phyloP scores from a whole-genome alignment of 805 yeast genomes.

The Candida sanyiensis region DNA sequence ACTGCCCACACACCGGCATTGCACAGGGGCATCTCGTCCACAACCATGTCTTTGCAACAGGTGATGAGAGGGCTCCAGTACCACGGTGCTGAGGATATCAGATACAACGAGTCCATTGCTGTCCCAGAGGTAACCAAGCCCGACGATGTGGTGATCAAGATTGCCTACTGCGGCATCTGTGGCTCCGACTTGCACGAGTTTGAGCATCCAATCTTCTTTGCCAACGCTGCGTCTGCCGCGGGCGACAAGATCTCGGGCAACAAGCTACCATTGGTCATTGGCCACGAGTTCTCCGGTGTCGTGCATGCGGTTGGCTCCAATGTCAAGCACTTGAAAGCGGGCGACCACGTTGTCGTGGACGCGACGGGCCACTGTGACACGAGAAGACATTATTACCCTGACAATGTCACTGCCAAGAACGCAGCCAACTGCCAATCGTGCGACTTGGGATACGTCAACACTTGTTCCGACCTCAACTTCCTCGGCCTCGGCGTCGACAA shows the following conservation, averaged over 20 bases:
- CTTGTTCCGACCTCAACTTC: slow-evolving; percentile 39
- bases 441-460: slow-evolving; percentile 38
- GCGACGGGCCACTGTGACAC: slow-evolving; percentile 41
- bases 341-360: slow-evolving; percentile 54
- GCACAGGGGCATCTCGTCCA: background rate
- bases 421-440: slow-evolving; percentile 39
- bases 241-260: slow-evolving; percentile 26
- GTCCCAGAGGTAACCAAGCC: slow-evolving; percentile 33
- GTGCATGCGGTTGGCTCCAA: slow-evolving; percentile 47
- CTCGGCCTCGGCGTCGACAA: slow-evolving; percentile 45
- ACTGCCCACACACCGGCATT: too few species aligned
- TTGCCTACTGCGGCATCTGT: slow-evolving; percentile 50
- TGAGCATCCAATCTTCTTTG: slow-evolving; percentile 55
- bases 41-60: background rate
- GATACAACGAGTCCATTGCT: slow-evolving; percentile 28
- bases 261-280: slow-evolving; percentile 53
- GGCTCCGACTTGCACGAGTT: slow-evolving; percentile 60
- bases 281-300: slow-evolving; percentile 58
- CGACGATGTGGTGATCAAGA: slow-evolving; percentile 39
- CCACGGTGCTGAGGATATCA: slow-evolving; percentile 33
- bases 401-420: slow-evolving; percentile 12
- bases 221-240: slow-evolving; percentile 37
- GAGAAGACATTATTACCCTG: slow-evolving; percentile 27
- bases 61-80: slow-evolving; percentile 39
- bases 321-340: slow-evolving; percentile 44